These are phyloP conservation scores for Sclerotinia minor DNA, from an alignment of 2,329 filamentous ascomycete species.

Conservation along the genomic window DNA sequence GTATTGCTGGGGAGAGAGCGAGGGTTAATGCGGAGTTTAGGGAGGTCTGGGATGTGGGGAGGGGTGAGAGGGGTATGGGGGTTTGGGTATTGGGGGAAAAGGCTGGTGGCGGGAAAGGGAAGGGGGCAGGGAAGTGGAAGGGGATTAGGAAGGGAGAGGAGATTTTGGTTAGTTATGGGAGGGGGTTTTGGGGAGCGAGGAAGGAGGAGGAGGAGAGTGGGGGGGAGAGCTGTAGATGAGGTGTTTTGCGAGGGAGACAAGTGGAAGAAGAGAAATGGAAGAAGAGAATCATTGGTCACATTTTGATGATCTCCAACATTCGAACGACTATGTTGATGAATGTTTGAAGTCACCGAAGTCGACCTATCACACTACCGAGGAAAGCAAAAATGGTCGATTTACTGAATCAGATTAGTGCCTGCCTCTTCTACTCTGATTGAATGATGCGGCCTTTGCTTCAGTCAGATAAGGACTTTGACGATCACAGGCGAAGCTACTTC, in stretches of 20 bases:
- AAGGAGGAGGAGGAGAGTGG: conserved; percentile 39
- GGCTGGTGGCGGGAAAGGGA: conserved; percentile 45
- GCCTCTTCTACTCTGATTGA: no score
- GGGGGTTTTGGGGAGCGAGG: conserved; percentile 54
- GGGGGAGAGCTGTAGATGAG: neutral
- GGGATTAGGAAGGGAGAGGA: conserved; percentile 70
- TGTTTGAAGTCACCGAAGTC: neutral
- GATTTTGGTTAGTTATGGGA: conserved; percentile 60
- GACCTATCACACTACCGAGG: neutral
- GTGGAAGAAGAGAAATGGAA: no score
- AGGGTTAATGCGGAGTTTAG: conserved; percentile 51
- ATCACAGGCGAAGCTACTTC: no score
- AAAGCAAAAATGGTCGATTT: neutral
- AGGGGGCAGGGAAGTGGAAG: conserved; percentile 51
- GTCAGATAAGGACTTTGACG: neutral
- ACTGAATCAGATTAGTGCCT: neutral
- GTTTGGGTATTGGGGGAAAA: conserved; percentile 56
- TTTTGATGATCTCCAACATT: no score
- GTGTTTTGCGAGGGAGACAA: conserved; percentile 10
- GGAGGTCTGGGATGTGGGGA: conserved; percentile 56
- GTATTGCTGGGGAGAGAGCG: conserved; percentile 28
- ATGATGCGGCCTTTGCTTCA: neutral
- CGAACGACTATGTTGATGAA: neutral
- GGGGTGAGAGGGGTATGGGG: conserved; percentile 55
- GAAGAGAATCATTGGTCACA: neutral